These are phyloP conservation scores for Aureobasidium sp. DNA, from an alignment of 2,329 filamentous ascomycete species.

Conservation along the genomic window DNA sequence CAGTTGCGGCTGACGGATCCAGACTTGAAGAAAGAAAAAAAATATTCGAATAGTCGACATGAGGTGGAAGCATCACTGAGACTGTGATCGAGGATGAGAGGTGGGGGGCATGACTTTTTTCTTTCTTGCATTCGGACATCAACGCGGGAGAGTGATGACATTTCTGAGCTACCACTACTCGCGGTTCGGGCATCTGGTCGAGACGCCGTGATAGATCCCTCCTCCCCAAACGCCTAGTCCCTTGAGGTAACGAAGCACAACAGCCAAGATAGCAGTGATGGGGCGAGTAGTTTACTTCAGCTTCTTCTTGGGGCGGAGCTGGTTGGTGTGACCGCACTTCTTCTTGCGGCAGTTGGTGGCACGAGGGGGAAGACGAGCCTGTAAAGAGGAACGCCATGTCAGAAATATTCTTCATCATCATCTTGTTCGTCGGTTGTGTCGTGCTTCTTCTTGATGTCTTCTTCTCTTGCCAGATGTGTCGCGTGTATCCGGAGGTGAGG, in stretches of 20 bases:
- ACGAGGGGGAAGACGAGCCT: constrained; percentile 84
- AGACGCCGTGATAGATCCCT: constrained; percentile 9
- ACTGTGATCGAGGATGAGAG: neutral
- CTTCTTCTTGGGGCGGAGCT: constrained; percentile 99
- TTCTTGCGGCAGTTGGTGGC: constrained; percentile 99
- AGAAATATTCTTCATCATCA: constrained; percentile 21
- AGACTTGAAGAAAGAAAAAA: neutral
- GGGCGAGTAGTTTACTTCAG: constrained; percentile 65
- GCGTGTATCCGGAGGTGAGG: neutral
- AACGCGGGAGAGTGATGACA: constrained; percentile 15
- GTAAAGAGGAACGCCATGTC: constrained; percentile 11
- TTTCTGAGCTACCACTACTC: constrained; percentile 15
- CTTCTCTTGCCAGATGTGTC: neutral
- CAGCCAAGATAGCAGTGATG: constrained; percentile 14
- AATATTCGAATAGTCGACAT: neutral
- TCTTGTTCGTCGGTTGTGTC: constrained; percentile 24
- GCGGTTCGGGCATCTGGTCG: constrained; percentile 10
- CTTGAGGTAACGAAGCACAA: constrained; percentile 19
- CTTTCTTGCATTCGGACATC: constrained; percentile 11
- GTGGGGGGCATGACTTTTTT: constrained; percentile 12
- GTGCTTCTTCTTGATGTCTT: neutral
- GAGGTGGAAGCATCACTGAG: neutral
- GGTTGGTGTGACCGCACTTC: constrained; percentile 99
- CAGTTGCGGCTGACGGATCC: neutral
- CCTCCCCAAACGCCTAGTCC: constrained; percentile 23